Base-by-base conservation (phyloP, 345 rosid genomes). In the Citrus reticulata region DNA sequence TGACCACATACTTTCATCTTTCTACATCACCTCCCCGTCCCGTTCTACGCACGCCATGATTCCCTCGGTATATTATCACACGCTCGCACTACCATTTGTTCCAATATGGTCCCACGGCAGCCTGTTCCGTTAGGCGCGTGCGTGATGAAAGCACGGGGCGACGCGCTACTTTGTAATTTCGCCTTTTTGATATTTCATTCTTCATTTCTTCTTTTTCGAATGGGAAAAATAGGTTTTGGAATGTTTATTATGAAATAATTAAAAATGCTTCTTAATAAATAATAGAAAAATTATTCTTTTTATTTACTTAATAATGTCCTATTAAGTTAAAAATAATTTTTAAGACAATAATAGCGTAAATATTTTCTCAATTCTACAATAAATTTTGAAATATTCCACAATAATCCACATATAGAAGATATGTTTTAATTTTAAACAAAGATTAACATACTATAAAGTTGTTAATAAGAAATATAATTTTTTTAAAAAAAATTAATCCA, bases 21-120 rank as follows among this genome's bases (percentile, higher is more conserved):
- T 73, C 83, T 11, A 30, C 59, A 7, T 73, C 87, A 78, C 6
- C 57, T 13, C 75, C 9, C 78, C 83, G 72, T 77, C 85, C 85
- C 77, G 79, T 78, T 39, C 20, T 51, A 32, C 55, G 74, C 59
- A 70, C 32, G 24, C 68, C 74, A n/a, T 76, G 62, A 75, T 68
- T 81, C 81, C 40, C 64, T 34, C 65, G 16, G 37, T 46, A 39
- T 68, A 7, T 63, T 0, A 34, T 69, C 84, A 81, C 82, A 81
- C 78, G 86, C 75, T 42, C 16, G 58, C 32, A n/a, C 42, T 9
- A 49, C 1, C 20, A 32, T 27, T 13, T 8, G 1, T 62, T 34
- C 73, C 57, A 63, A 24, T 7, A 34, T 81, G 87, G 87, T 71
- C 42, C 42, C 42, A 39, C 40, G 7, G 2, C 9, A 7, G 9